Percentiles rank a stretch among this genome's conserved stretches.
These are phyloP conservation scores for Quercus lobata DNA, from an alignment of 331 rosid species.

Conservation along the genomic window DNA sequence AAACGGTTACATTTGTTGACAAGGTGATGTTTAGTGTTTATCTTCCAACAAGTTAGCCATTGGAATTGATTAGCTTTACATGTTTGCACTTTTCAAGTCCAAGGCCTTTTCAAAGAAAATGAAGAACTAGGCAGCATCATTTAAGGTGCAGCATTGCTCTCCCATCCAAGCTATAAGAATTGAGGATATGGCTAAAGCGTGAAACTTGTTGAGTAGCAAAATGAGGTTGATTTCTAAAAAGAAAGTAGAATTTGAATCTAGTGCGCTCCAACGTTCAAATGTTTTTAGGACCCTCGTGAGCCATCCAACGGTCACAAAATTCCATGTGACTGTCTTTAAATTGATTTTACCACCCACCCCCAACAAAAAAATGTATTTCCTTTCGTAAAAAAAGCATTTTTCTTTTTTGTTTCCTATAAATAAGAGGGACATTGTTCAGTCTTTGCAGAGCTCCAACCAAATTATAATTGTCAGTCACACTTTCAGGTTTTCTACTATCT, in stretches of 20 bases:
- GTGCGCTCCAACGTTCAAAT: constrained; percentile 98
- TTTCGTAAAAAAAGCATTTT: constrained; percentile 11
- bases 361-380: constrained; percentile 3
- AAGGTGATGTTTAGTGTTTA: no score
- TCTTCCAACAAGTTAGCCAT: no score
- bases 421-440: constrained; percentile 27
- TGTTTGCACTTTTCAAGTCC: no score
- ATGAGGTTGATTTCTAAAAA: neutral
- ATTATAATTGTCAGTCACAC: constrained; percentile 39
- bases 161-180: constrained; percentile 14
- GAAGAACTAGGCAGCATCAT: no score
- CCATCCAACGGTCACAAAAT: constrained; percentile 87
- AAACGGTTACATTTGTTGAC: no score
- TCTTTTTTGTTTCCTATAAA: constrained; percentile 49
- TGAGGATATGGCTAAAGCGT: constrained; percentile 6
- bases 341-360: constrained; percentile 14
- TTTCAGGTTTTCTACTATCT: constrained; percentile 19
- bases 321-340: constrained; percentile 76
- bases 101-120: neutral
- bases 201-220: constrained; percentile 34
- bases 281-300: constrained; percentile 71
- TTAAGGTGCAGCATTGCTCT: no score
- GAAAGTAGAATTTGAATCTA: constrained; percentile 50
- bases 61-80: neutral
- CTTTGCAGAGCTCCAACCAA: constrained; percentile 36